Base-by-base conservation (phyloP, 495 filamentous ascomycete genomes). In the Collariella sp. region DNA sequence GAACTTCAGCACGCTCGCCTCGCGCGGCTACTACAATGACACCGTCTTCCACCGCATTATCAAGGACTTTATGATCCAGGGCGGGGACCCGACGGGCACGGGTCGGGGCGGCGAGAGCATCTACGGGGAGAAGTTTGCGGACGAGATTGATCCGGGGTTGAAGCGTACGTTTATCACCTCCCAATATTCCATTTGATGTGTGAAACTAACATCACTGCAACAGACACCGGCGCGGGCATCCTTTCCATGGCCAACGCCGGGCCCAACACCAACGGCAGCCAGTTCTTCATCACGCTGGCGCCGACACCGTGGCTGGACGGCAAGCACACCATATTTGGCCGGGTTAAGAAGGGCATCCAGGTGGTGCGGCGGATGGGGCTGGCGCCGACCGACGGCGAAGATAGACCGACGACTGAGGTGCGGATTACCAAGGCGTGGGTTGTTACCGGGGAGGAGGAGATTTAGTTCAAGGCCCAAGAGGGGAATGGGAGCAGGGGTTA, bases 271-370 rank as follows among this genome's bases (percentile, higher is more conserved):
- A 97, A 97, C 70, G 94, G 93, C 35, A 85, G 81, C 55, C 82
- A 84, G 71, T 83, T 85, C 66, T 98, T 97, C 69, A 82, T 98
- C 54, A 97, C 94, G 7, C 77, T 96, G 39, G 93, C 90, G 33
- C 94, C 94, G 3, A 93, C 94, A 18, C 93, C 93, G 2, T 97
- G 93, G 93, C 72, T 98, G 55, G 94, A 98, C 71, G 90, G 89
- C 24, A 95, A 95, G 69, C 93, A 98, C 70, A 96, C 93, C 6
- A 96, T 98, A 60, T 98, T 98, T 66, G 93, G 94, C 9, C 73
- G 94, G 40, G 89, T 98, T 22, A 93, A 88, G 71, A 82, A 70
- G 52, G 93, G 93, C 7, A 81, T 98, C 77, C 70, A 76, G 34
- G 76, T 95, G 7, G 86, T 98, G 39, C 83, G 88, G 74, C 76